Evolutionary conservation across 805 yeast genomes (phyloP).

Genomic region (Saturnispora besseyi): DNA sequence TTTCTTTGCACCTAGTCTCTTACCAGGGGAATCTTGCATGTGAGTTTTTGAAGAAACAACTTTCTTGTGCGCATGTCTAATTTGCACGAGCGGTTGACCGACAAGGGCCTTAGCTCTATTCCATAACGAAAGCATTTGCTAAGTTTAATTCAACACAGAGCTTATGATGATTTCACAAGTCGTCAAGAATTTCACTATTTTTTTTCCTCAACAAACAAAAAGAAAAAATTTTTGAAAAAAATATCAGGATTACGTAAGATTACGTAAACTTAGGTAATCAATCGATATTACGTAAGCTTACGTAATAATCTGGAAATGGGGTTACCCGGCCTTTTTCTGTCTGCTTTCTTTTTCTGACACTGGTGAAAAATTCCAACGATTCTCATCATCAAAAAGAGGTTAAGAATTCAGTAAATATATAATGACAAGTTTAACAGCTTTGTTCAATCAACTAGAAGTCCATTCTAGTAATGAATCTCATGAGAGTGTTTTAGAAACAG

Average conservation of each 20-base stretch:
- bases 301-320: too few species aligned
- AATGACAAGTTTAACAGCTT: constrained; percentile 17
- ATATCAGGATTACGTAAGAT: too few species aligned
- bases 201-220: too few species aligned
- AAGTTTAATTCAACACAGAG: neutral
- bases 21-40: constrained; percentile 91
- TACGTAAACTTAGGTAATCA: too few species aligned
- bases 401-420: neutral
- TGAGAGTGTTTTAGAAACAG: constrained; percentile 26
- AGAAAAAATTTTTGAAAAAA: too few species aligned
- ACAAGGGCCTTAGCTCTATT: neutral
- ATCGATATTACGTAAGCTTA: too few species aligned
- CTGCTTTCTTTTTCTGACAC: too few species aligned
- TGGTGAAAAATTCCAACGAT: neutral
- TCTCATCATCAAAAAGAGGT: neutral
- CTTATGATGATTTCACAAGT: too few species aligned
- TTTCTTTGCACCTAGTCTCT: constrained; percentile 84
- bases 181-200: neutral
- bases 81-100: constrained; percentile 26
- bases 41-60: constrained; percentile 94
- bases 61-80: constrained; percentile 87
- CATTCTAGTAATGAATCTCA: constrained; percentile 30
- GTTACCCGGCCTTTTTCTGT: too few species aligned
- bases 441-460: constrained; percentile 30
- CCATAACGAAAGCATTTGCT: constrained; percentile 1